Evolutionary conservation across 768 basidiomycete genomes (phyloP).

Genomic region (Mycena epipterygia): DNA sequence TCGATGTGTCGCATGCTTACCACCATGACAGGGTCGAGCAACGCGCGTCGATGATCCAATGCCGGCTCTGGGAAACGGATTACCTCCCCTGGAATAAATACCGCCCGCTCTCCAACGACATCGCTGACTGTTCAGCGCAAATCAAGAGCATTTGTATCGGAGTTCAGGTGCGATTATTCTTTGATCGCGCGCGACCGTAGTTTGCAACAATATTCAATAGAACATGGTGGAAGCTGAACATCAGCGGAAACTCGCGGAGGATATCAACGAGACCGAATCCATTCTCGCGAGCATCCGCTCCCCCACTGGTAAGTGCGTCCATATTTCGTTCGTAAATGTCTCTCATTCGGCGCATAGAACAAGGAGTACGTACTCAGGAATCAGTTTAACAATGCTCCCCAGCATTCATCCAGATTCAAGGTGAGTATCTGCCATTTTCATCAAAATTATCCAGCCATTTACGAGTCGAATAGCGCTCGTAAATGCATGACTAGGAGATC

Average conservation of each 20-base stretch:
- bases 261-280: neutral
- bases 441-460: too few species aligned
- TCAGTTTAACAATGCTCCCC: too few species aligned
- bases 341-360: too few species aligned
- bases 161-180: neutral
- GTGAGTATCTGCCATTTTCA: too few species aligned
- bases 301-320: neutral
- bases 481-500: too few species aligned
- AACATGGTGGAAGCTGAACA: constrained; percentile 3
- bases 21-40: neutral
- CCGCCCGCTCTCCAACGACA: neutral
- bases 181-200: too few species aligned
- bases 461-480: too few species aligned
- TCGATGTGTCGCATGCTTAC: neutral
- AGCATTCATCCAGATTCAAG: too few species aligned
- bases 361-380: too few species aligned
- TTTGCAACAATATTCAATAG: neutral
- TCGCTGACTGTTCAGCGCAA: neutral
- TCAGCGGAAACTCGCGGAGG: neutral
- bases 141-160: neutral
- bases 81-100: neutral
- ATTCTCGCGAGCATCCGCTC: too few species aligned
- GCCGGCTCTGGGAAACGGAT: neutral
- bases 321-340: too few species aligned
- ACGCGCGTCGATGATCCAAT: neutral